These are phyloP conservation scores for Fusarium newnesense DNA, from an alignment of 2,329 filamentous ascomycete species.

Conservation along the genomic window DNA sequence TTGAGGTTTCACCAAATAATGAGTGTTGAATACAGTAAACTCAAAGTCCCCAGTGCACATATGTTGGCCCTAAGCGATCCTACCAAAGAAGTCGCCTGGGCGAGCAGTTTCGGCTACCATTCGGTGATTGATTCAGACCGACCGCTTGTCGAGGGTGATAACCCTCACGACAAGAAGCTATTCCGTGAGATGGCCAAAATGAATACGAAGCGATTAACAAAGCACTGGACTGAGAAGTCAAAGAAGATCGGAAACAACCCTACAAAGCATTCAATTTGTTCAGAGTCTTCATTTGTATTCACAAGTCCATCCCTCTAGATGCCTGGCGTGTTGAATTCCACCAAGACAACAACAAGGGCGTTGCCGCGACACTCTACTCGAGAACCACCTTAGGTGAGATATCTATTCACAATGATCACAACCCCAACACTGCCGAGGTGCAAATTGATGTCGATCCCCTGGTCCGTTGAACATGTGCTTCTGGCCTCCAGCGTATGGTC, in stretches of 20 bases:
- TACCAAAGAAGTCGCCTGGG: background rate
- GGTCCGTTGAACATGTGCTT: background rate
- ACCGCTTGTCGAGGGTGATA: background rate
- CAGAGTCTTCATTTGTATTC: background rate
- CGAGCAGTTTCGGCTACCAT: background rate
- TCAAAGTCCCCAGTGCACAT: background rate
- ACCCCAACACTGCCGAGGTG: background rate
- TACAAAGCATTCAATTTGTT: background rate
- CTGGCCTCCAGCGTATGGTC: background rate
- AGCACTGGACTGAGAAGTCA: background rate
- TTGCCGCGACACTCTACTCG: rapidly evolving
- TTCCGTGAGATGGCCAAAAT: background rate
- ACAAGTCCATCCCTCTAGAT: background rate
- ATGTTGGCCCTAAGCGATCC: background rate
- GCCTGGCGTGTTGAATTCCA: background rate
- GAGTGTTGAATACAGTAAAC: background rate
- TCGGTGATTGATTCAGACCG: background rate
- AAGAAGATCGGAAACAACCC: background rate
- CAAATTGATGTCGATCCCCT: background rate
- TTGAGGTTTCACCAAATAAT: background rate
- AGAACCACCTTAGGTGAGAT: background rate
- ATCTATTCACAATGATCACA: background rate
- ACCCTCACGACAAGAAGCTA: background rate
- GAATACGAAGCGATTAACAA: background rate
- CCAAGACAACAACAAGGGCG: background rate